phyloP scores from a whole-genome alignment of 2,329 filamentous ascomycete species.

The Fusarium dimerum region DNA sequence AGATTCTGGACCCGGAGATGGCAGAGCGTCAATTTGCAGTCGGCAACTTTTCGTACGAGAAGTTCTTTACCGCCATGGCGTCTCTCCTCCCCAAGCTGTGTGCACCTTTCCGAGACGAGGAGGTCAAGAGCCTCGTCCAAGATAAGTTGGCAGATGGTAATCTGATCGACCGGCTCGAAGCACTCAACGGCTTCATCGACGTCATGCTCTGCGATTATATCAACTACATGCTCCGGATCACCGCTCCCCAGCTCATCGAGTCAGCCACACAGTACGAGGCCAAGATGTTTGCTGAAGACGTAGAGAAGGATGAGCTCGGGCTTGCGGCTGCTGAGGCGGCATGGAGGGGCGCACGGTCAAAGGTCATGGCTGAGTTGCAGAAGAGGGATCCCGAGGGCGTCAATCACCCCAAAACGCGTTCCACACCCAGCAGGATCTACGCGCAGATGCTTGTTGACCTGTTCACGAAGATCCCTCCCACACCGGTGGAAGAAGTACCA shows the following conservation, averaged over 20 bases:
- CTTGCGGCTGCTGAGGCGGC: constrained; percentile 63
- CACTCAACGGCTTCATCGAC: constrained; percentile 74
- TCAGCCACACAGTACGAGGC: constrained; percentile 73
- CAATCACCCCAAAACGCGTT: constrained; percentile 61
- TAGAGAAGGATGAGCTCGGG: constrained; percentile 56
- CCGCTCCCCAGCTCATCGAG: constrained; percentile 70
- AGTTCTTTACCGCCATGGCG: constrained; percentile 77
- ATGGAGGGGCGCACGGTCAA: constrained; percentile 65
- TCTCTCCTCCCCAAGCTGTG: constrained; percentile 77
- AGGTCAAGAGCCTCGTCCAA: constrained; percentile 68
- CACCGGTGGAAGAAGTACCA: constrained; percentile 59
- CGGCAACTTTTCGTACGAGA: constrained; percentile 78
- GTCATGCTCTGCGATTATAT: constrained; percentile 78
- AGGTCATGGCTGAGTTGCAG: constrained; percentile 65
- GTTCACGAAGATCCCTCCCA: constrained; percentile 65
- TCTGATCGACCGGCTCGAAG: constrained; percentile 75
- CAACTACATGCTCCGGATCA: constrained; percentile 75
- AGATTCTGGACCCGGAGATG: constrained; percentile 72
- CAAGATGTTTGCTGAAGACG: constrained; percentile 67
- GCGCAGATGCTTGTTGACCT: constrained; percentile 74
- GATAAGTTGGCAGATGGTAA: constrained; percentile 61
- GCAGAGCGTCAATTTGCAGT: constrained; percentile 68
- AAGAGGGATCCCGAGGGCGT: constrained; percentile 70
- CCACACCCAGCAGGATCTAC: constrained; percentile 71
- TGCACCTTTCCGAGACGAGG: constrained; percentile 76